Conservation (phyloP, 768 basidiomycete genomes). For the Termitomyces bulborhizus region DNA sequence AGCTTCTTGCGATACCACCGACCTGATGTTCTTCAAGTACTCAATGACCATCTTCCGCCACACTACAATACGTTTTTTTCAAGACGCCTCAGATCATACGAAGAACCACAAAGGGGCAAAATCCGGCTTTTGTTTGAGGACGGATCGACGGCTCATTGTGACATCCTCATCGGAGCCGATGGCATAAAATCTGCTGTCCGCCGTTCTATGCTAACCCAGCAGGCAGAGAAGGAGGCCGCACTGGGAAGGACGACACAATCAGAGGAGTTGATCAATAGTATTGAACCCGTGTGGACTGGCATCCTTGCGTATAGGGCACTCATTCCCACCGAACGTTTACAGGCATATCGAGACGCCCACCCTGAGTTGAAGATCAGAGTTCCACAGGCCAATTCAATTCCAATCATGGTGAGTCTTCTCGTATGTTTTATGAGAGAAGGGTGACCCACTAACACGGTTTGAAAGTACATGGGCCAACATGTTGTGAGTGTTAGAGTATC, state of each 20-base stretch:
- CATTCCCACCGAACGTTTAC: not conserved
- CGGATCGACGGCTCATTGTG: conserved; percentile 11
- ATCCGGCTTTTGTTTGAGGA: conserved; percentile 36
- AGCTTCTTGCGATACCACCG: not conserved
- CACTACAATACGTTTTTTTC: conserved; percentile 29
- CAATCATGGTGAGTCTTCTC: not conserved
- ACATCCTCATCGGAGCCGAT: not conserved
- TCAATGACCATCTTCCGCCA: conserved; percentile 27
- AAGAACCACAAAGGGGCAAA: conserved; percentile 17
- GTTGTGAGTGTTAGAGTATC: conserved; percentile 13
- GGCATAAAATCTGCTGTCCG: not conserved
- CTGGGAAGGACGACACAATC: not conserved
- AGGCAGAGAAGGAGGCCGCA: not conserved
- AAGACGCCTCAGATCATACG: conserved; percentile 38
- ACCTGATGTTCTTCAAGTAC: not conserved
- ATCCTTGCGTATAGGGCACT: not conserved
- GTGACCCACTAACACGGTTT: not conserved
- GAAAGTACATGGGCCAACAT: conserved; percentile 28
- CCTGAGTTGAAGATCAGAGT: not conserved
- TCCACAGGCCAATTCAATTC: not conserved
- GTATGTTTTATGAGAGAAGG: not conserved
- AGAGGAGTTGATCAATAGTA: not conserved
- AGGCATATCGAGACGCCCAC: not conserved
- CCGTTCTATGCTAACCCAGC: not conserved
- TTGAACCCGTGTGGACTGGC: not conserved